phyloP scores from a whole-genome alignment of 2,329 filamentous ascomycete genomes.

The Chalara sp. region DNA sequence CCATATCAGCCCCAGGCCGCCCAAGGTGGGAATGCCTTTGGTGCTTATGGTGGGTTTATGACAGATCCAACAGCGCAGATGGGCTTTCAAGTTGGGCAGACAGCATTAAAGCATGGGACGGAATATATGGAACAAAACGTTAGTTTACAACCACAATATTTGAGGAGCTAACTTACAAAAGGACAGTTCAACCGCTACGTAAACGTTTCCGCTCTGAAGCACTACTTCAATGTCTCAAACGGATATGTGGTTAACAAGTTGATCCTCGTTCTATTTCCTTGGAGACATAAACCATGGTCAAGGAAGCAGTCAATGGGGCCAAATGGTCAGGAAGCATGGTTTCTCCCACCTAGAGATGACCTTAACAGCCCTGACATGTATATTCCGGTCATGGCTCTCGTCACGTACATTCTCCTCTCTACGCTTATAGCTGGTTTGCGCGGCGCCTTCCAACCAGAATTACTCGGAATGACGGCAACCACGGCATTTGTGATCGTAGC shows the following conservation, averaged over 20 bases:
- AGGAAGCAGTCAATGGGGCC: constrained; percentile 73
- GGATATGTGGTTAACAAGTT: constrained; percentile 93
- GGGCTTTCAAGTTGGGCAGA: constrained; percentile 89
- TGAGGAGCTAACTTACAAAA: constrained; percentile 9
- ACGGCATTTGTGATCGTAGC: constrained; percentile 67
- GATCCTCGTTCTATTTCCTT: constrained; percentile 89
- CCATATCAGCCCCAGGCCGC: constrained; percentile 60
- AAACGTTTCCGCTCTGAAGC: constrained; percentile 87
- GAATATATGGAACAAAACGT: constrained; percentile 96
- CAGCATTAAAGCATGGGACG: constrained; percentile 82
- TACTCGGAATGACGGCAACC: constrained; percentile 83
- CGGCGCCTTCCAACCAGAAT: constrained; percentile 88
- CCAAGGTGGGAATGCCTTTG: constrained; percentile 46
- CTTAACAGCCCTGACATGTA: constrained; percentile 99
- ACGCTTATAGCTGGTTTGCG: constrained; percentile 84
- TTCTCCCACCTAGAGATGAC: constrained; percentile 88
- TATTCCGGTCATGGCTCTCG: constrained; percentile 95
- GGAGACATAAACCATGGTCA: constrained; percentile 96
- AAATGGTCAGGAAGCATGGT: constrained; percentile 66
- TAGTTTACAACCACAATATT: constrained; percentile 12
- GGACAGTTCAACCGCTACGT: constrained; percentile 71
- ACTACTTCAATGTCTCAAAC: constrained; percentile 99
- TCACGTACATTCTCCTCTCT: constrained; percentile 93
- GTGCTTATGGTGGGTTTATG: constrained; percentile 86
- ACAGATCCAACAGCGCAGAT: constrained; percentile 93